Percentiles rank a stretch among this genome's conserved stretches.
These are phyloP conservation scores for Berberis vulgaris DNA, from an alignment of 164 flowering plant species.

Conservation along the genomic window DNA sequence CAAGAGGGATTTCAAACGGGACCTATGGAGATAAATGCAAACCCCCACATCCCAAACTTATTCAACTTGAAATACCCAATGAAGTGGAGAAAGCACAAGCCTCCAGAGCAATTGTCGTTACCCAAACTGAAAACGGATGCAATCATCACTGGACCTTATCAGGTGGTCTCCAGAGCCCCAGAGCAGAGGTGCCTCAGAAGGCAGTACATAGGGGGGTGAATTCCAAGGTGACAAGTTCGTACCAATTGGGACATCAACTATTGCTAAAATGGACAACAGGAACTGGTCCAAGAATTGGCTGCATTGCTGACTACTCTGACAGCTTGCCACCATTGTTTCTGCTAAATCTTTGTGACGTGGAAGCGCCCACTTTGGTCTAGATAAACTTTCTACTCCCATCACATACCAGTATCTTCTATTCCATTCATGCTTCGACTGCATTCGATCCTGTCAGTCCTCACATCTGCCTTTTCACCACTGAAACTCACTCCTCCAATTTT, in stretches of 20 bases:
- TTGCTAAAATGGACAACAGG: constrained; percentile 78
- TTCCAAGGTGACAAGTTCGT: constrained; percentile 52
- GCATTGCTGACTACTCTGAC: constrained; percentile 74
- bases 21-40: constrained; percentile 1
- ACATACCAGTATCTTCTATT: too few species aligned
- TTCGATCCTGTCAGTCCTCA: too few species aligned
- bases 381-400: too few species aligned
- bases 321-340: too few species aligned
- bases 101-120: constrained; percentile 11
- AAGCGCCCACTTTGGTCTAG: too few species aligned
- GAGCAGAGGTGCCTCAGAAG: constrained; percentile 52
- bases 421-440: too few species aligned
- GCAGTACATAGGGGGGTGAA: constrained; percentile 64
- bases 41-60: constrained; percentile 13
- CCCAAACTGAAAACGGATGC: constrained; percentile 4
- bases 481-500: too few species aligned
- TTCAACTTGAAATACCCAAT: constrained; percentile 10
- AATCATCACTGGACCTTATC: constrained; percentile 61
- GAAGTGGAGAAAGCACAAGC: constrained; percentile 11
- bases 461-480: too few species aligned
- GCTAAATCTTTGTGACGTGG: too few species aligned
- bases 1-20: background rate
- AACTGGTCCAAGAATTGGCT: constrained; percentile 89
- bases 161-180: constrained; percentile 77
- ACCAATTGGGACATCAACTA: constrained; percentile 69